These are phyloP conservation scores for Pythium folliculosum DNA, from an alignment of 352 stramenopile species.

Conservation along the genomic window DNA sequence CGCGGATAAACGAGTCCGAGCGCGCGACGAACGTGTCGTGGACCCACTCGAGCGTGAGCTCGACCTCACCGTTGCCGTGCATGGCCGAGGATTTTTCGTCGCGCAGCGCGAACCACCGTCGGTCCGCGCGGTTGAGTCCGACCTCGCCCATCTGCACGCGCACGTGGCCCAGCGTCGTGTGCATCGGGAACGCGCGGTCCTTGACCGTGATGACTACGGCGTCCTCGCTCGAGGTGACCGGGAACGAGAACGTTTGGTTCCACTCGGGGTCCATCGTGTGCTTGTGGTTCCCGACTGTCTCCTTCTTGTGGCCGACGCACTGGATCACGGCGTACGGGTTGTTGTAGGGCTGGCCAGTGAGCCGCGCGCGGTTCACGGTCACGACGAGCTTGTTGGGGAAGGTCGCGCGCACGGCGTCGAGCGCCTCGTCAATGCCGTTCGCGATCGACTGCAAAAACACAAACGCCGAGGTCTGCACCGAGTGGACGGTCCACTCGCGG, in stretches of 20 bases:
- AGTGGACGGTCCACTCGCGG: constrained; percentile 82
- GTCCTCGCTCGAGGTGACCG: constrained; percentile 74
- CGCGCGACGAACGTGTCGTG: constrained; percentile 89
- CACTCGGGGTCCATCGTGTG: constrained; percentile 90
- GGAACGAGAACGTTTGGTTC: constrained; percentile 90
- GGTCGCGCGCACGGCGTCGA: constrained; percentile 78
- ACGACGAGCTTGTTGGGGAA: constrained; percentile 90
- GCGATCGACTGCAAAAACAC: constrained; percentile 83
- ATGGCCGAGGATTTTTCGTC: constrained; percentile 63
- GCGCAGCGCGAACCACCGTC: constrained; percentile 76
- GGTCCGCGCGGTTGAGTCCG: constrained; percentile 74
- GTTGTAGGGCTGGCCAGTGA: constrained; percentile 87
- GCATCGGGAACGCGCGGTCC: constrained; percentile 73
- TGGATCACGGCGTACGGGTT: constrained; percentile 82
- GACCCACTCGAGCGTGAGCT: constrained; percentile 89
- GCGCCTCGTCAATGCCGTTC: constrained; percentile 72
- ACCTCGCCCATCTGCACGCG: constrained; percentile 80
- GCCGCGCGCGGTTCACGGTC: constrained; percentile 80
- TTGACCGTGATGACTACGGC: constrained; percentile 72
- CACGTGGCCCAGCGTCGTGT: constrained; percentile 75
- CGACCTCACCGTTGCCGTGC: constrained; percentile 84
- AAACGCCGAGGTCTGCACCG: constrained; percentile 86
- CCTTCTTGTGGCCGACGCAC: constrained; percentile 85
- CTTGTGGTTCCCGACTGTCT: constrained; percentile 85
- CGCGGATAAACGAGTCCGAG: constrained; percentile 83